phyloP scores from a whole-genome alignment of 2,329 filamentous ascomycete genomes.

The Exophiala calicioides region DNA sequence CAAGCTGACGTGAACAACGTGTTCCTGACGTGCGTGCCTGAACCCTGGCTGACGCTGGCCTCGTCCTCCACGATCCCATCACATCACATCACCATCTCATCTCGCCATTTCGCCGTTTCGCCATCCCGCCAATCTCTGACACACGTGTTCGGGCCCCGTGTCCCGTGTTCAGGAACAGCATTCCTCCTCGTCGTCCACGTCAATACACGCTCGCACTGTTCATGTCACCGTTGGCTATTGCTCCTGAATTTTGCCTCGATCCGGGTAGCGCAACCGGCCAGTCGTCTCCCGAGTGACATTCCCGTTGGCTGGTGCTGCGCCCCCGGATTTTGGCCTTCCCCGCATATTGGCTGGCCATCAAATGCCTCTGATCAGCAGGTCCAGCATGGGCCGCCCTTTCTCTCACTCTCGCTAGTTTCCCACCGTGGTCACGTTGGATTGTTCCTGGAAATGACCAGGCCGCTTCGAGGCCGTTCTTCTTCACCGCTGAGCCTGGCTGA shows the following conservation, averaged over 20 bases:
- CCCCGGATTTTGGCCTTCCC: constrained; percentile 22
- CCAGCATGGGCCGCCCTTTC: not conserved
- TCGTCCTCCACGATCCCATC: no score
- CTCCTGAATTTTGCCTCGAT: constrained; percentile 9
- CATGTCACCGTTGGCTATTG: no score
- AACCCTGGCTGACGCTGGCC: no score
- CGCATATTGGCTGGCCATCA: constrained; percentile 9
- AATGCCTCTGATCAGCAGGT: constrained; percentile 16
- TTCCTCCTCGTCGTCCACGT: no score
- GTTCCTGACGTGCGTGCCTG: no score
- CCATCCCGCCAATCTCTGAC: not conserved
- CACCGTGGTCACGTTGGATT: not conserved
- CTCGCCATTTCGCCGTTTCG: constrained; percentile 1
- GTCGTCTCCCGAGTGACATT: no score
- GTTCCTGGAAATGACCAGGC: constrained; percentile 8
- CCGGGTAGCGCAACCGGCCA: constrained; percentile 8
- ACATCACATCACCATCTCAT: no score
- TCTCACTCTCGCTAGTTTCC: no score
- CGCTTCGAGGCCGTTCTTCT: no score
- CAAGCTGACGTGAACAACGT: no score
- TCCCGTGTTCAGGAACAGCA: not conserved
- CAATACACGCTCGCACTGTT: no score
- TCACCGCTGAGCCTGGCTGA: constrained; percentile 4
- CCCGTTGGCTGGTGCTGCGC: not conserved
- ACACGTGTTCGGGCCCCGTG: not conserved